phyloP scores from a whole-genome alignment of 257 asterid genomes.

The Primulina eburnea region DNA sequence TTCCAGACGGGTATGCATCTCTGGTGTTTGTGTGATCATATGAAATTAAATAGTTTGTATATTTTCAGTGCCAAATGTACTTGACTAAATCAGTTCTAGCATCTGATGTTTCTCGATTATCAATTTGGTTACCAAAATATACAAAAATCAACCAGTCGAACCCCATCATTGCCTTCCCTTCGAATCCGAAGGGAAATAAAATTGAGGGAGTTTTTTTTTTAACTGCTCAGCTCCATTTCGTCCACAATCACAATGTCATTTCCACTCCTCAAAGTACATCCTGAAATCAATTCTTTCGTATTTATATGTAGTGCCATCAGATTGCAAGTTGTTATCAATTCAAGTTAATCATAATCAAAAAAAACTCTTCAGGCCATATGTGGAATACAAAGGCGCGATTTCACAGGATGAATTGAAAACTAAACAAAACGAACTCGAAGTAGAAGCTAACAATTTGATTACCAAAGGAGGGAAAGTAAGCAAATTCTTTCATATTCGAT shows the following conservation, averaged over 20 bases:
- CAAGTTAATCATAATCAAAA: not conserved
- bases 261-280: not conserved
- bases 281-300: not conserved
- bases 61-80: not conserved
- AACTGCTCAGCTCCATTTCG: not conserved
- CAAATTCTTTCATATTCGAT: not conserved
- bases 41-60: not conserved
- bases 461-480: constrained; percentile 70
- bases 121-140: not conserved
- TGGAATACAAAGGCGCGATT: constrained; percentile 69
- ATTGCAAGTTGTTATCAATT: not conserved
- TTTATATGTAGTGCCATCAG: not conserved
- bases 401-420: constrained; percentile 54
- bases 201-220: not conserved
- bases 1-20: constrained; percentile 65
- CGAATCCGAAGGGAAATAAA: too few species aligned
- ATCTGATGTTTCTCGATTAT: too few species aligned
- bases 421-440: constrained; percentile 58
- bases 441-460: constrained; percentile 61
- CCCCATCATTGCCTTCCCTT: not conserved
- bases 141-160: not conserved
- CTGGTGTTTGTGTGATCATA: not conserved
- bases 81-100: too few species aligned
- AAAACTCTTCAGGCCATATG: constrained; percentile 58
- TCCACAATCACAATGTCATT: not conserved